Conservation (phyloP, 345 rosid genomes). For the Limnanthes douglasii region DNA sequence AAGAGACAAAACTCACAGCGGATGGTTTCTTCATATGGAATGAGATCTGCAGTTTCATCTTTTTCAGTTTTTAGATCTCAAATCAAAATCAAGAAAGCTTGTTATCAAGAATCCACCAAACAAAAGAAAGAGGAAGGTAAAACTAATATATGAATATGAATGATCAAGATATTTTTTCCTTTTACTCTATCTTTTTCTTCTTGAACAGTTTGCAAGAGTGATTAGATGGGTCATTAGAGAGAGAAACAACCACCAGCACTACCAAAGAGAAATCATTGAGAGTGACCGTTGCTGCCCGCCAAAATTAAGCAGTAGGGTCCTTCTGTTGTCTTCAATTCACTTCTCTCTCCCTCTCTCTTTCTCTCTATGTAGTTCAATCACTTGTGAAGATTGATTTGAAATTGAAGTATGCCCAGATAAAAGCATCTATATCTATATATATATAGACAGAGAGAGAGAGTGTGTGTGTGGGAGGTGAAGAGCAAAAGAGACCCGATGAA, state of each 20-base stretch:
- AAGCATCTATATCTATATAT: too few species aligned
- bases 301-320: conserved; percentile 72
- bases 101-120: conserved; percentile 6
- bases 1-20: conserved; percentile 33
- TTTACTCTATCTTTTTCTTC: conserved; percentile 1
- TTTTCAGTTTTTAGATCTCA: conserved; percentile 18
- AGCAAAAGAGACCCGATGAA: conserved; percentile 16
- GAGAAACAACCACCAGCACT: conserved; percentile 29
- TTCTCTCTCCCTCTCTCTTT: conserved; percentile 1
- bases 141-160: too few species aligned
- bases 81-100: conserved; percentile 5
- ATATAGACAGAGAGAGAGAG: too few species aligned
- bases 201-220: conserved; percentile 19
- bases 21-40: conserved; percentile 83
- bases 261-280: conserved; percentile 52
- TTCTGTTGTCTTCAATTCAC: too few species aligned
- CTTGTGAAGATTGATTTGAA: too few species aligned
- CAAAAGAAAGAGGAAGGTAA: conserved; percentile 4
- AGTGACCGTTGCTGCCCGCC: conserved; percentile 68
- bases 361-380: too few species aligned
- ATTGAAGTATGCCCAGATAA: conserved; percentile 9
- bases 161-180: background rate
- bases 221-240: conserved; percentile 42
- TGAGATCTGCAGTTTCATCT: conserved; percentile 36
- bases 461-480: conserved; percentile 5